Conservation (phyloP, 805 yeast genomes). For the Saturnispora kantuleensis region DNA sequence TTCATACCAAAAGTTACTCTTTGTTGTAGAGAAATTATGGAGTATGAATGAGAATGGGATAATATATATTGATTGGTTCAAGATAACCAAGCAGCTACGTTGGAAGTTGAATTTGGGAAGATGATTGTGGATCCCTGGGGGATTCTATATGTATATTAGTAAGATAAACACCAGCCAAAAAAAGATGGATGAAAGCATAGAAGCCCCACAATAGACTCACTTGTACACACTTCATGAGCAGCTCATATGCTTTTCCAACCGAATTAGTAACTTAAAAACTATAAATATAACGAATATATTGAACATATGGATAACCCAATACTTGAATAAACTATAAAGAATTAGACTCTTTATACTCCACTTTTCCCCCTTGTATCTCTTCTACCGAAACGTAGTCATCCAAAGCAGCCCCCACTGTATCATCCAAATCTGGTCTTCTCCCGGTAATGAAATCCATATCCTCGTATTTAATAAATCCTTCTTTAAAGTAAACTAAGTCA, state of each 20-base stretch:
- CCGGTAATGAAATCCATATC: constrained; percentile 46
- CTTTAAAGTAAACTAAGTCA: constrained; percentile 15
- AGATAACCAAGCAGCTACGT: constrained; percentile 28
- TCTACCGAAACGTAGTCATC: constrained; percentile 3
- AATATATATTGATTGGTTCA: constrained; percentile 32
- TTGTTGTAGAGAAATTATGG: constrained; percentile 29
- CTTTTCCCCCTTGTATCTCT: too few relatives aligned
- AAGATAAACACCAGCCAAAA: too few relatives aligned
- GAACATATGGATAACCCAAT: too few relatives aligned
- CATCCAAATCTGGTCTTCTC: constrained; percentile 30
- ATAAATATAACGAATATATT: too few relatives aligned
- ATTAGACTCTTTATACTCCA: too few relatives aligned
- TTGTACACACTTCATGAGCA: too few relatives aligned
- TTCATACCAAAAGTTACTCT: constrained; percentile 23
- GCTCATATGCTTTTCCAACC: too few relatives aligned
- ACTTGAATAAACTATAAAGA: too few relatives aligned
- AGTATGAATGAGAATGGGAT: constrained; percentile 26
- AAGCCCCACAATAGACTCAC: too few relatives aligned
- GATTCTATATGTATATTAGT: background rate
- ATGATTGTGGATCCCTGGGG: constrained; percentile 2
- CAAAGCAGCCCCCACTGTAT: constrained; percentile 11
- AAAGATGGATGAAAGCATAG: too few relatives aligned
- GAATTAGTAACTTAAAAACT: too few relatives aligned
- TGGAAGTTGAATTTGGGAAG: constrained; percentile 27
- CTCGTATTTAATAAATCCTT: constrained; percentile 26